phyloP scores from a whole-genome alignment of 768 basidiomycete species.

The Termitomyces sp. region DNA sequence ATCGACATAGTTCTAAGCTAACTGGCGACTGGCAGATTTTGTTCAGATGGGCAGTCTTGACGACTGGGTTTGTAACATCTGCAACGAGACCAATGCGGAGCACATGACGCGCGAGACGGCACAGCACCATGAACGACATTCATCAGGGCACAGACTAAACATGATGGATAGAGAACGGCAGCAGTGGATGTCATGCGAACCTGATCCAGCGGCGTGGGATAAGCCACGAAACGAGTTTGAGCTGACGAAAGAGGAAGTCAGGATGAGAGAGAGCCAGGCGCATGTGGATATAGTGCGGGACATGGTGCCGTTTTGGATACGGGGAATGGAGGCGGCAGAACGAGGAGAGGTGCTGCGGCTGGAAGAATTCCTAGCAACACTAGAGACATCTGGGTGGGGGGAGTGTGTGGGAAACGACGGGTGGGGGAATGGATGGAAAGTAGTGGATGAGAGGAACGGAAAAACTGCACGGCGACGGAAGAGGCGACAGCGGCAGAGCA shows the following conservation, averaged over 20 bases:
- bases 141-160: conserved; percentile 13
- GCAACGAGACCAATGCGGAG: conserved; percentile 28
- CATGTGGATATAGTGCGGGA: conserved; percentile 42
- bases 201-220: conserved; percentile 20
- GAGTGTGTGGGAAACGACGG: neutral
- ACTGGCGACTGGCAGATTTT: conserved; percentile 16
- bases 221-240: conserved; percentile 14
- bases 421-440: neutral
- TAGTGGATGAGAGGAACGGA: neutral
- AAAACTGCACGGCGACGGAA: neutral
- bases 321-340: conserved; percentile 41
- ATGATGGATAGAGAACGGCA: conserved; percentile 10
- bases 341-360: conserved; percentile 34
- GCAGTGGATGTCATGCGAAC: conserved; percentile 11
- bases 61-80: conserved; percentile 33
- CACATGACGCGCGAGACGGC: conserved; percentile 19
- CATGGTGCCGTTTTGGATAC: conserved; percentile 49
- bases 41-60: conserved; percentile 15
- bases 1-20: neutral
- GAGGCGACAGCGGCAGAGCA: conserved; percentile 3
- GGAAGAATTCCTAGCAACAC: conserved; percentile 39
- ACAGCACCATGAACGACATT: conserved; percentile 20
- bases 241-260: conserved; percentile 23
- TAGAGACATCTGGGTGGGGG: conserved; percentile 13
- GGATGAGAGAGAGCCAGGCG: conserved; percentile 21